Evolutionary conservation across 495 filamentous ascomycete genomes (phyloP), one percentile per base, ranked within the genome.

Genomic region (Astrocystis sublimbata): DNA sequence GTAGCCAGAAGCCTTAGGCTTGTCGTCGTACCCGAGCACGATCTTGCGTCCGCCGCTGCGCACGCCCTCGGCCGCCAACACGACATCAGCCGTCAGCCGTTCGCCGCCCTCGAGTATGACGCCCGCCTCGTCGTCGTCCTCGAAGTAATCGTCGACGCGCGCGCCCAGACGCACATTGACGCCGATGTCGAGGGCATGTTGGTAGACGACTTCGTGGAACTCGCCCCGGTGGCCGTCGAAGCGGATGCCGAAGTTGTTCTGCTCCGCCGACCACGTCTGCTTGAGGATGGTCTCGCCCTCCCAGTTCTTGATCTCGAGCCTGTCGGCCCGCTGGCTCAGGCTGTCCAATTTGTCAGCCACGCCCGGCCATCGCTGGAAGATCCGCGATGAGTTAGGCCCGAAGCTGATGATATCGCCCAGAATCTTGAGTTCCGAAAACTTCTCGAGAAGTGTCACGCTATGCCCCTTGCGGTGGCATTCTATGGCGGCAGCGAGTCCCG

Each of bases 151-250:
- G 47, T 74, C 76, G 13, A 88, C 84, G 46, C 80, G 78, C 17
- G 79, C 73, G 2, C 79, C 81, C 28, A 87, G 74, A 2, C 79
- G 73, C 56, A 88, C 82, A 23, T 85, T 72, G 52, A 89, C 79
- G 1, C 84, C 86, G 13, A 83, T 73, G 1, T 78, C 79, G 4
- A 75, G 63, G 2, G 84, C 84, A 69, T 88, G 81, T 38, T 82
- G 71, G 46, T 80, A 87, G 50, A 88, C 74, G 51, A 88, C 80
- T 69, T 78, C 74, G 70, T 89, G 85, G 63, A 89, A 77, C 68
- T 88, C 79, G 28, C 85, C 86, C 33, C 86, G 76, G 70, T 89
- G 85, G 21, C 86, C 86, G 67, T 89, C 87, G 66, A 80, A 80
- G 4, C 74, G 72, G 41, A 75, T 75, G 5, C 78, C 79, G 64